These are phyloP conservation scores for Cladophialophora carrionii DNA, from an alignment of 2,329 filamentous ascomycete genomes.

Conservation along the genomic window DNA sequence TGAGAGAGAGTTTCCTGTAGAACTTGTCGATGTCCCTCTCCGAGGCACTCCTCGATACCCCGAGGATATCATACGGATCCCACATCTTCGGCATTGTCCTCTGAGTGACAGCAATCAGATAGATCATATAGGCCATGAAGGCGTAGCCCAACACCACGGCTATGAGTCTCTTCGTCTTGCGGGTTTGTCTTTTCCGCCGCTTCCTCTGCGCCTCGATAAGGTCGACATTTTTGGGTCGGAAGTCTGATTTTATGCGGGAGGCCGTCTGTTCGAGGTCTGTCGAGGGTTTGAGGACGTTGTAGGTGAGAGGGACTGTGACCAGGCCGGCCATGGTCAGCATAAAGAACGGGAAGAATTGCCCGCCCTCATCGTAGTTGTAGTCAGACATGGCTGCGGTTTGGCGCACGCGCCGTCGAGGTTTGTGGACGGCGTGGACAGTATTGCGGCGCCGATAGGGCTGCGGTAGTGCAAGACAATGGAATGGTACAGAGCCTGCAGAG, in stretches of 20 bases:
- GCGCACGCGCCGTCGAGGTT: slow-evolving; percentile 17
- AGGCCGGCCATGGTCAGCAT: slow-evolving; percentile 87
- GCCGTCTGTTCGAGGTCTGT: slow-evolving; percentile 75
- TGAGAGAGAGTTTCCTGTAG: slow-evolving; percentile 83
- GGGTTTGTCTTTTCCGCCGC: slow-evolving; percentile 86
- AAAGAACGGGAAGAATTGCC: slow-evolving; percentile 99
- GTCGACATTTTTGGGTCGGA: slow-evolving; percentile 78
- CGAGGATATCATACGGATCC: slow-evolving; percentile 96
- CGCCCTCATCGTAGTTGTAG: slow-evolving; percentile 98
- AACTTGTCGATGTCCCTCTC: slow-evolving; percentile 92
- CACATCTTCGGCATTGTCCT: slow-evolving; percentile 75
- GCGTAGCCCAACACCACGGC: slow-evolving; percentile 77
- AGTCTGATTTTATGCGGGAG: slow-evolving; percentile 78
- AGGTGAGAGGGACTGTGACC: slow-evolving; percentile 87
- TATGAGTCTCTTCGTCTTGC: slow-evolving; percentile 80
- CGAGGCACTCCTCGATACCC: slow-evolving; percentile 75
- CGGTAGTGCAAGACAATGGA: not conserved
- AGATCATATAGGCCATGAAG: slow-evolving; percentile 86
- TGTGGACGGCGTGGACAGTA: not conserved
- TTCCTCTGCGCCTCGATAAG: slow-evolving; percentile 80
- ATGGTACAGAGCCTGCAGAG: not conserved
- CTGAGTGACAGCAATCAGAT: slow-evolving; percentile 81
- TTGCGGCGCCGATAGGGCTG: not conserved
- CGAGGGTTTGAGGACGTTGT: slow-evolving; percentile 74
- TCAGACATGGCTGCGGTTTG: slow-evolving; percentile 59